Conservation (phyloP, 2,329 filamentous ascomycete genomes). For the Arthrobotrys musiformis region DNA sequence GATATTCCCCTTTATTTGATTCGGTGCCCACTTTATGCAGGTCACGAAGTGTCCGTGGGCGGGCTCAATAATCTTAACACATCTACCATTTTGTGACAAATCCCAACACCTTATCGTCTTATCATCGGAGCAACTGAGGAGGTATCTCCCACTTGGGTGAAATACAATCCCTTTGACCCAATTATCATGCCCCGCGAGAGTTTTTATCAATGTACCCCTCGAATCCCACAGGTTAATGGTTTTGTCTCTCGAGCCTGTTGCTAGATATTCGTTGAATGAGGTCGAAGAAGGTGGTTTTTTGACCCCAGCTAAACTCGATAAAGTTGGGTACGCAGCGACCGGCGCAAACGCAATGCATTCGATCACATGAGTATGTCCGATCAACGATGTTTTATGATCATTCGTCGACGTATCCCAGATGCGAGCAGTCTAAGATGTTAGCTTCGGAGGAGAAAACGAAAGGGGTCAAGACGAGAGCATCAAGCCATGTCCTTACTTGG, state of each 20-base stretch:
- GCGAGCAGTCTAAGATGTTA: slow-evolving; percentile 69
- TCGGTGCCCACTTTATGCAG: slow-evolving; percentile 87
- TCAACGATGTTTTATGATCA: slow-evolving; percentile 80
- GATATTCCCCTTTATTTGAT: slow-evolving; percentile 70
- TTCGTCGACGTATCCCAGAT: slow-evolving; percentile 84
- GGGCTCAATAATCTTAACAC: slow-evolving; percentile 81
- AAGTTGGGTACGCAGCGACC: slow-evolving; percentile 77
- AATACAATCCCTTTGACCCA: slow-evolving; percentile 90
- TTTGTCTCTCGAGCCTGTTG: slow-evolving; percentile 89
- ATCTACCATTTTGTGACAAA: slow-evolving; percentile 86
- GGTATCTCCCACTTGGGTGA: slow-evolving; percentile 90
- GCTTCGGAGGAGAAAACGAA: not conserved
- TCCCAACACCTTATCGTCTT: slow-evolving; percentile 96
- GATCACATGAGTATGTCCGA: slow-evolving; percentile 86
- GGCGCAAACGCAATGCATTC: slow-evolving; percentile 90
- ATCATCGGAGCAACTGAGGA: slow-evolving; percentile 87
- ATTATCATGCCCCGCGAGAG: slow-evolving; percentile 87
- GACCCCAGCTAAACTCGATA: slow-evolving; percentile 80
- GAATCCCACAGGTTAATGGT: slow-evolving; percentile 89
- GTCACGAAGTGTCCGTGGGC: slow-evolving; percentile 86
- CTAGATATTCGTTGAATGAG: slow-evolving; percentile 85
- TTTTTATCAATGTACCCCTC: slow-evolving; percentile 84
- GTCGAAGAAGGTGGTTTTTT: slow-evolving; percentile 81
- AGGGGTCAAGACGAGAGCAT: not conserved
- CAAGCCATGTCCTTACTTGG: slow-evolving; percentile 62